Base-by-base conservation (phyloP, 345 rosid species). In the Durio zibethinus region DNA sequence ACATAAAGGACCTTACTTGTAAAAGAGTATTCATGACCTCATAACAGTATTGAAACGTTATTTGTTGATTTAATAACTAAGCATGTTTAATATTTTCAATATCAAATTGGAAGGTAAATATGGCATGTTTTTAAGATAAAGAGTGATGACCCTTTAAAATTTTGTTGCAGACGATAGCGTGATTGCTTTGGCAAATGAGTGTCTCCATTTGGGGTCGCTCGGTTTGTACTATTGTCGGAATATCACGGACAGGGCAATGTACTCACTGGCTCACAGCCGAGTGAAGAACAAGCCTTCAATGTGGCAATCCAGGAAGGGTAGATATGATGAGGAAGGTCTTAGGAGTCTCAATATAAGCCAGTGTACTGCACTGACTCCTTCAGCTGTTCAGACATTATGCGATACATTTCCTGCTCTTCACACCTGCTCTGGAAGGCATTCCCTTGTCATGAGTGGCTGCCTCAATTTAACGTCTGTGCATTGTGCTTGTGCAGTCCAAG, bases 381-480 rank as follows among this genome's bases (percentile, higher is more conserved):
- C 92, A 2, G 98, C 99, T 0, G 97, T 94, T 76, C 99, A 96
- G 88, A 91, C 94, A 2, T 84, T 96, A 5, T 96, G 99, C 5
- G 99, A 94, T 80, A 89, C 94, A 0, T 94, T 94, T 73, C 99
- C 99, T 0, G 94, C 95, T 2, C 97, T 96, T 75, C 99, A 94
- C 87, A 94, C 99, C 10, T 96, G 99, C 83, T 92, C 94, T 0
- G 97, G 98, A 21, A 88, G 92, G 84, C 99, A 96, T 84, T 92
- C 99, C 18, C 96, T 96, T 20, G 98, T 92, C 42, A 96, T 96
- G 90, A 96, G 99, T 61, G 98, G 99, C 50, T 96, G 99, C 82
- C 73, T 90, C 87, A 92, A 33, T 80, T 85, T 96, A 76, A 94
- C 98, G 0, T 90, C 99, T 0, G 99, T 96, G 60, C 98, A 94